Evolutionary conservation across 331 rosid genomes (phyloP), one percentile per base, ranked within the genome.

Genomic region (Erythrophleum ivorense): DNA sequence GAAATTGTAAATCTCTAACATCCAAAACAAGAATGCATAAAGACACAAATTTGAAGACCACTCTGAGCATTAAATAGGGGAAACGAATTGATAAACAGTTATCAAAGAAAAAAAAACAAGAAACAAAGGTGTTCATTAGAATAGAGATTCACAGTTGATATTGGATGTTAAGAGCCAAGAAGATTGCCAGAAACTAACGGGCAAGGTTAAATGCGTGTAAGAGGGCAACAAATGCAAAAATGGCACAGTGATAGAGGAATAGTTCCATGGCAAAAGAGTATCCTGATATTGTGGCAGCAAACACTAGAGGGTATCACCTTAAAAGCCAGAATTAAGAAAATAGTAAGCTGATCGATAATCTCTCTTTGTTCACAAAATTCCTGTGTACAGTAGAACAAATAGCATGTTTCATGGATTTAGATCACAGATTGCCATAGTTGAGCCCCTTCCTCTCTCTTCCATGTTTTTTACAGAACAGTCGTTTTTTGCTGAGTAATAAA

Each of bases 181-280:
- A 54, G 75, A 29, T 66, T 71, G 38, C 1, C 1, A 40, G 54
- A 76, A 76, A 85, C 97, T 89, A 55, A 96, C 99, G 31, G 34
- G 87, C 90, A 19, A 86, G 73, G 24, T 70, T 77, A 66, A 88
- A 29, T 4, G 83, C 5, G 4, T 83, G 86, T 4, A 89, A 86
- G 85, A 88, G 53, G 7, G 24, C 9, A 18, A 88, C 75, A 62
- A 84, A 49, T 31, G 60, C 63, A 67, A 89, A 52, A 55, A 77
- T 14, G 12, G 73, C 7, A 36, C 82, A 46, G 57, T 2, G 43
- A 81, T 68, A 87, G 43, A 82, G 75, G 24, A 77, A 24, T 65
- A 43, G 8, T 68, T 92, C 89, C 97, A 91, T 91, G 79, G 87
- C 71, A n/a, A 77, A 33, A 46, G 77, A 64, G 12, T 13, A 18